phyloP scores from a whole-genome alignment of 352 stramenopile species.

The Phytopythium aichiense region DNA sequence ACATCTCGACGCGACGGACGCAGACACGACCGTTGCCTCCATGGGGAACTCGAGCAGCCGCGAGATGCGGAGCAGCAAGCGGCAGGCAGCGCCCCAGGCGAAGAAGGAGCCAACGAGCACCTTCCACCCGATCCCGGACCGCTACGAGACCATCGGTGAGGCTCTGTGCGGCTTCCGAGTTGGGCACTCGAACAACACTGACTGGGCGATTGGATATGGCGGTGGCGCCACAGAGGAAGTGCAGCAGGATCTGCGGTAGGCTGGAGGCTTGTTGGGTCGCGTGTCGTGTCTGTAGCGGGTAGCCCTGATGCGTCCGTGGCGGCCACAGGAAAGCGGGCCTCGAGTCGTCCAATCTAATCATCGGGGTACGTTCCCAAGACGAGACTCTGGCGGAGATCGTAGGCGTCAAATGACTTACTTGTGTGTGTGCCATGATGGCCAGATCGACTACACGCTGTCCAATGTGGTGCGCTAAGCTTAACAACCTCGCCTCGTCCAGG shows the following conservation, averaged over 20 bases:
- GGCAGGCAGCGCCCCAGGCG: background rate
- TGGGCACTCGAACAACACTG: background rate
- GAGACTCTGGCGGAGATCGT: background rate
- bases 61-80: slow-evolving; percentile 1
- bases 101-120: slow-evolving; percentile 3
- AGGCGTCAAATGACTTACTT: background rate
- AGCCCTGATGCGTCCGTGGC: background rate
- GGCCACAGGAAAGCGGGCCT: slow-evolving; percentile 38
- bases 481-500: background rate
- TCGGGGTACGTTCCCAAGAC: slow-evolving; percentile 27
- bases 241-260: slow-evolving; percentile 33
- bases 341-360: slow-evolving; percentile 61
- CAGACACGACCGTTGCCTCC: background rate
- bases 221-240: slow-evolving; percentile 30
- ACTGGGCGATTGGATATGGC: background rate
- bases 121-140: slow-evolving; percentile 47
- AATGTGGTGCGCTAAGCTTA: slow-evolving; percentile 17
- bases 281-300: background rate
- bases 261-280: slow-evolving; percentile 1
- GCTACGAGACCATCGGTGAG: slow-evolving; percentile 56
- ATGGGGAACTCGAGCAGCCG: slow-evolving; percentile 11
- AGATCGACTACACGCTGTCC: slow-evolving; percentile 43
- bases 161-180: background rate
- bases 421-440: background rate
- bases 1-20: background rate